phyloP scores from a whole-genome alignment of 306 rosid genomes.

The Vigna radiata region DNA sequence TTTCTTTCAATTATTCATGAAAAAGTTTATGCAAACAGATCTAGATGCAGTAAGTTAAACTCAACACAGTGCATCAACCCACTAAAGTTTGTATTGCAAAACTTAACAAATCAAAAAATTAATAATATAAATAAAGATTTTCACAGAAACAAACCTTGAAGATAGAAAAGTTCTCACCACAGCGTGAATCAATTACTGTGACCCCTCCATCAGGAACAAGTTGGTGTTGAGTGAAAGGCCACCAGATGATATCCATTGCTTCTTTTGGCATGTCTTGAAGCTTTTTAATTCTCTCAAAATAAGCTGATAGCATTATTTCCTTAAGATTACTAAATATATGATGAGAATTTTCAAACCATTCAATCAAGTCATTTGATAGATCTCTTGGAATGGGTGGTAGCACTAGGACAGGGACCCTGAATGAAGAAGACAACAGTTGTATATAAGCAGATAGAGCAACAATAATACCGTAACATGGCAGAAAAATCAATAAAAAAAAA shows the following conservation, averaged over 20 bases:
- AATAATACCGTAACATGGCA: conserved; percentile 20
- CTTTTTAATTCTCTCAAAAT: conserved; percentile 63
- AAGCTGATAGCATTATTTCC: conserved; percentile 73
- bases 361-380: conserved; percentile 73
- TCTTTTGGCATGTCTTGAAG: conserved; percentile 85
- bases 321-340: conserved; percentile 64
- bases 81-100: conserved; percentile 17
- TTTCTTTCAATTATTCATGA: not conserved
- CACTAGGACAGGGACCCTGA: conserved; percentile 86
- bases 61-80: conserved; percentile 33
- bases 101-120: conserved; percentile 23
- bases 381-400: conserved; percentile 88
- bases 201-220: conserved; percentile 75
- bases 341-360: conserved; percentile 75
- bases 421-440: conserved; percentile 35
- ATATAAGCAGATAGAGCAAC: conserved; percentile 31
- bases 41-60: conserved; percentile 25
- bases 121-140: conserved; percentile 17
- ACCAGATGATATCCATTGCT: conserved; percentile 84
- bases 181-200: conserved; percentile 95
- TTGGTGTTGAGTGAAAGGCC: conserved; percentile 98
- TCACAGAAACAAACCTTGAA: conserved; percentile 77
- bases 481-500: not conserved
- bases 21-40: not conserved
- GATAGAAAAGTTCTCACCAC: conserved; percentile 87